Percentiles rank a stretch among this genome's conserved stretches.
These are phyloP conservation scores for Scheffersomyces segobiensis DNA, from an alignment of 1,139 yeast species.

Conservation along the genomic window DNA sequence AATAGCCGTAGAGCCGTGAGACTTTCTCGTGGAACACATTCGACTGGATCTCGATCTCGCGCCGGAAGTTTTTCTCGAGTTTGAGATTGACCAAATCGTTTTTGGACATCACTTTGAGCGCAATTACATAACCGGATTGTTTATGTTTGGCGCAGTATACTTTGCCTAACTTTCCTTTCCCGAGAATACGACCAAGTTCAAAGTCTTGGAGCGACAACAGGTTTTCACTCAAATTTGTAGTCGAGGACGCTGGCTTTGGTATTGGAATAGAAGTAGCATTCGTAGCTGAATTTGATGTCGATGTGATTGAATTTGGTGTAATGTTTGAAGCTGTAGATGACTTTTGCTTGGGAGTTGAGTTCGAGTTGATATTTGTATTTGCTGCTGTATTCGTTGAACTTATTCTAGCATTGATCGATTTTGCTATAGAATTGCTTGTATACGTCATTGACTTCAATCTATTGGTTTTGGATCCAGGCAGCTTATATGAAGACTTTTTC, in stretches of 20 bases:
- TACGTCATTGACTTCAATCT: background rate
- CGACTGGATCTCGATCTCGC: slow-evolving; percentile 92
- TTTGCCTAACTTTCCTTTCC: slow-evolving; percentile 91
- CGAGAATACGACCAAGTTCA: slow-evolving; percentile 84
- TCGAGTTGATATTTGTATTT: background rate
- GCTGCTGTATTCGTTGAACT: background rate
- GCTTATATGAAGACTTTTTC: background rate
- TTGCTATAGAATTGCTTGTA: background rate
- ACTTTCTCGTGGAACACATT: slow-evolving; percentile 75
- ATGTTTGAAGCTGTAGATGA: background rate
- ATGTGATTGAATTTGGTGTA: background rate
- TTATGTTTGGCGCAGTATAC: slow-evolving; percentile 88
- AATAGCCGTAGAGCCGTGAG: slow-evolving; percentile 80
- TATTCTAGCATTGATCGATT: background rate
- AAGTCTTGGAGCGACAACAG: slow-evolving; percentile 55
- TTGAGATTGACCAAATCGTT: slow-evolving; percentile 71
- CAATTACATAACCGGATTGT: slow-evolving; percentile 76
- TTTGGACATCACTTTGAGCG: slow-evolving; percentile 88
- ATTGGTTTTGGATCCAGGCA: background rate
- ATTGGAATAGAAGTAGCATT: slow-evolving; percentile 1
- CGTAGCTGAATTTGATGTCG: slow-evolving; percentile 1
- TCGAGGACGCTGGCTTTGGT: background rate
- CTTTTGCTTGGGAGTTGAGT: background rate
- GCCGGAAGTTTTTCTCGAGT: slow-evolving; percentile 82
- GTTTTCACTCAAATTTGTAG: slow-evolving; percentile 1